Conservation (phyloP, 345 rosid species). For the Citrus hindsii region DNA sequence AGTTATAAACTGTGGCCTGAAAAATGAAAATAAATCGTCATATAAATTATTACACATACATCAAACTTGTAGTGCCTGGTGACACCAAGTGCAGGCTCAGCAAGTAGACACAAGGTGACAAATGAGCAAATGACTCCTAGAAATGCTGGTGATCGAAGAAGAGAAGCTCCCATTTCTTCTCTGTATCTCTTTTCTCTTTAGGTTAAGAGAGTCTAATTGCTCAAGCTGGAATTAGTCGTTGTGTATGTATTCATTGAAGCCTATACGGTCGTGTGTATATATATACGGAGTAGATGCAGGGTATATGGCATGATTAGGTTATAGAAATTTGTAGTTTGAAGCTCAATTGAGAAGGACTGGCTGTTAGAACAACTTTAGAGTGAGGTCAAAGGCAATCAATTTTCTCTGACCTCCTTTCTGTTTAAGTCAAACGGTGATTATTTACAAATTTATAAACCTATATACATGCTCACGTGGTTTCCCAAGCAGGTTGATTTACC, state of each 20-base stretch:
- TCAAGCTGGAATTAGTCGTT: not conserved
- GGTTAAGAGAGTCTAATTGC: no score
- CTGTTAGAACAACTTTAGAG: not conserved
- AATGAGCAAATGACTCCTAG: not conserved
- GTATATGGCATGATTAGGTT: not conserved
- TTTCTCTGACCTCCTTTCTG: not conserved
- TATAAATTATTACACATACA: not conserved
- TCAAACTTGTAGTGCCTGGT: not conserved
- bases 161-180: not conserved
- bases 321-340: not conserved
- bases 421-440: not conserved
- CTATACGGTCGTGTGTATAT: not conserved
- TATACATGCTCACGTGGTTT: not conserved
- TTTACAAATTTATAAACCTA: not conserved
- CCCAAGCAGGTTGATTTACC: not conserved
- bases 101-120: not conserved
- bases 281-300: not conserved
- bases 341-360: not conserved
- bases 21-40: not conserved
- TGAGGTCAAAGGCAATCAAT: not conserved
- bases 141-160: not conserved
- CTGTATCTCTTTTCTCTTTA: not conserved
- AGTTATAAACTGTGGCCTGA: not conserved
- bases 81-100: not conserved
- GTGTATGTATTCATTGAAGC: not conserved